Evolutionary conservation across 495 filamentous ascomycete species (phyloP).

Genomic region (Acidomyces sp.): DNA sequence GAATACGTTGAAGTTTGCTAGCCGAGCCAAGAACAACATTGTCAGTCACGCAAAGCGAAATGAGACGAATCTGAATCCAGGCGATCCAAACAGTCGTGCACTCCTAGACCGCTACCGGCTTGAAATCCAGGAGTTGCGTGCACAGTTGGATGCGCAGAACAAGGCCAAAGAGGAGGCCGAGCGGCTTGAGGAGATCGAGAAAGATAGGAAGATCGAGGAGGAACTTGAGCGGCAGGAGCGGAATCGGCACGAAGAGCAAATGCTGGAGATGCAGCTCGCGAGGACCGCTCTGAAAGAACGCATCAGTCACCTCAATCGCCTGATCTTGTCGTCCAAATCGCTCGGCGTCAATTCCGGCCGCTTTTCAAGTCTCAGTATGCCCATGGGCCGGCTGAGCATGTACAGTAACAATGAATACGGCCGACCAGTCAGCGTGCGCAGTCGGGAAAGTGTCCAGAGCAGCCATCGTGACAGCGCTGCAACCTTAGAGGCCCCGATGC

Average conservation of each 20-base stretch:
- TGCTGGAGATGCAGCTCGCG: slow-evolving; percentile 95
- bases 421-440: slow-evolving; percentile 46
- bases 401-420: slow-evolving; percentile 34
- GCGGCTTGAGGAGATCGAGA: slow-evolving; percentile 46
- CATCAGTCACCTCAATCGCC: slow-evolving; percentile 90
- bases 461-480: slow-evolving; percentile 9
- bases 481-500: slow-evolving; percentile 17
- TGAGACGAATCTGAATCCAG: slow-evolving; percentile 54
- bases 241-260: slow-evolving; percentile 85
- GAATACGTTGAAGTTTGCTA: slow-evolving; percentile 94
- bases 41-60: slow-evolving; percentile 92
- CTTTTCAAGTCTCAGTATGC: slow-evolving; percentile 57
- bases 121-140: slow-evolving; percentile 75
- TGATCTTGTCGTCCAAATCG: slow-evolving; percentile 91
- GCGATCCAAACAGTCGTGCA: slow-evolving; percentile 71
- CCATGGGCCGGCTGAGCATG: slow-evolving; percentile 40
- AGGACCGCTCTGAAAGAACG: slow-evolving; percentile 91
- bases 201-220: slow-evolving; percentile 50
- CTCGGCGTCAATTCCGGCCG: slow-evolving; percentile 63
- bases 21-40: slow-evolving; percentile 93
- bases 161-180: slow-evolving; percentile 51
- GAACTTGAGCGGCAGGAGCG: slow-evolving; percentile 64
- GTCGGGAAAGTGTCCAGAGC: slow-evolving; percentile 15
- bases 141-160: slow-evolving; percentile 68
- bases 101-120: slow-evolving; percentile 86